These are phyloP conservation scores for Trametes punicea DNA, from an alignment of 768 basidiomycete genomes.

Conservation along the genomic window DNA sequence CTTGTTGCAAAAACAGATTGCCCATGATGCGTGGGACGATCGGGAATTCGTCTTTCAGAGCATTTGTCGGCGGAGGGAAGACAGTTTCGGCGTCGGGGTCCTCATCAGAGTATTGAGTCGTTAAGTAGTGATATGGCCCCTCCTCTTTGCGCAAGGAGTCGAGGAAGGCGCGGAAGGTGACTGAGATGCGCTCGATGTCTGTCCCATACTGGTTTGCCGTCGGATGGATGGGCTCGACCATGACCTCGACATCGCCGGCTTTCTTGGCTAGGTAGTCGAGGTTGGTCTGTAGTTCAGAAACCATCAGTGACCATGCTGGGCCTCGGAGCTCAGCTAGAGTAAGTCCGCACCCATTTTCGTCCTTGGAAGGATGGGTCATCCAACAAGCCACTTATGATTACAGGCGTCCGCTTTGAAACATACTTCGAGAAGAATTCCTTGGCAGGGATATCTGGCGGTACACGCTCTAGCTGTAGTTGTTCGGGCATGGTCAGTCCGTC, in stretches of 20 bases:
- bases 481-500: constrained; percentile 5
- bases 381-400: constrained; percentile 25
- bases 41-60: constrained; percentile 29
- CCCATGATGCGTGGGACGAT: constrained; percentile 28
- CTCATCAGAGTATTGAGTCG: constrained; percentile 30
- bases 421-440: constrained; percentile 25
- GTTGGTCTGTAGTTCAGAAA: constrained; percentile 19
- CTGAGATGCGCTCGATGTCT: constrained; percentile 25
- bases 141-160: constrained; percentile 16
- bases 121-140: constrained; percentile 27
- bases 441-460: constrained; percentile 16
- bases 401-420: constrained; percentile 26
- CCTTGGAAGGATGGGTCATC: constrained; percentile 27
- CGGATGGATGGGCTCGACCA: constrained; percentile 30
- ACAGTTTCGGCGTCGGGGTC: constrained; percentile 27
- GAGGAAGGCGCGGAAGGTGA: constrained; percentile 27
- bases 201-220: constrained; percentile 28
- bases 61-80: constrained; percentile 29
- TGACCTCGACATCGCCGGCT: constrained; percentile 25
- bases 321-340: too few relatives aligned
- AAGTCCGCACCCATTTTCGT: constrained; percentile 25
- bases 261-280: constrained; percentile 25
- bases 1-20: constrained; percentile 31
- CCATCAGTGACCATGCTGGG: not conserved
- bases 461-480: constrained; percentile 9